phyloP scores from a whole-genome alignment of 768 basidiomycete species.

The Phlebiopsis gigantea region DNA sequence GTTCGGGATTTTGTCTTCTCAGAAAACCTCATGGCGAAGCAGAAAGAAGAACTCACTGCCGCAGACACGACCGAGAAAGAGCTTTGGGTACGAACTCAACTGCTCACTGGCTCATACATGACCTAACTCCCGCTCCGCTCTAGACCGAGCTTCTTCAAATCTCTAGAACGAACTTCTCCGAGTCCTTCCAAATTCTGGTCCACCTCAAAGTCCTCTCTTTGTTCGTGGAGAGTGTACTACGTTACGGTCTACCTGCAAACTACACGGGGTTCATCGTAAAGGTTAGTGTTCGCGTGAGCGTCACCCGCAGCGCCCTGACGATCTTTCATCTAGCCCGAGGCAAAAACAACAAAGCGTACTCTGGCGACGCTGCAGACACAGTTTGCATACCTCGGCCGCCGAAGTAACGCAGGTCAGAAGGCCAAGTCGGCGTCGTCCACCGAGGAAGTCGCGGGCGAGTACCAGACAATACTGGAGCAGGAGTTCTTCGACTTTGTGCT shows the following conservation, averaged over 20 bases:
- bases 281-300: slow-evolving; percentile 34
- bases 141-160: slow-evolving; percentile 90
- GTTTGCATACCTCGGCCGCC: slow-evolving; percentile 77
- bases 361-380: slow-evolving; percentile 68
- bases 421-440: slow-evolving; percentile 35
- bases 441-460: slow-evolving; percentile 86
- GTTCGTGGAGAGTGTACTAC: slow-evolving; percentile 91
- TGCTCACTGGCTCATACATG: background rate
- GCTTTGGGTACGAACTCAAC: slow-evolving; percentile 72
- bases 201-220: slow-evolving; percentile 89
- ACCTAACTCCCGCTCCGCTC: background rate
- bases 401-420: slow-evolving; percentile 38
- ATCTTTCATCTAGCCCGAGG: slow-evolving; percentile 60
- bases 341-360: slow-evolving; percentile 77
- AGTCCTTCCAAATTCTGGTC: slow-evolving; percentile 89
- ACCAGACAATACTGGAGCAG: slow-evolving; percentile 87
- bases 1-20: slow-evolving; percentile 93
- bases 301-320: background rate
- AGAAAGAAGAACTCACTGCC: slow-evolving; percentile 73
- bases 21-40: slow-evolving; percentile 73
- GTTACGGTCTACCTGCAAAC: slow-evolving; percentile 92
- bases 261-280: slow-evolving; percentile 80
- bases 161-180: slow-evolving; percentile 93
- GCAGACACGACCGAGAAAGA: slow-evolving; percentile 89
- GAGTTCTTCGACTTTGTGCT: slow-evolving; percentile 95